Evolutionary conservation across 2,329 filamentous ascomycete genomes (phyloP), one percentile per base, ranked within the genome.

Genomic region (Ophiosphaerella herpotricha): DNA sequence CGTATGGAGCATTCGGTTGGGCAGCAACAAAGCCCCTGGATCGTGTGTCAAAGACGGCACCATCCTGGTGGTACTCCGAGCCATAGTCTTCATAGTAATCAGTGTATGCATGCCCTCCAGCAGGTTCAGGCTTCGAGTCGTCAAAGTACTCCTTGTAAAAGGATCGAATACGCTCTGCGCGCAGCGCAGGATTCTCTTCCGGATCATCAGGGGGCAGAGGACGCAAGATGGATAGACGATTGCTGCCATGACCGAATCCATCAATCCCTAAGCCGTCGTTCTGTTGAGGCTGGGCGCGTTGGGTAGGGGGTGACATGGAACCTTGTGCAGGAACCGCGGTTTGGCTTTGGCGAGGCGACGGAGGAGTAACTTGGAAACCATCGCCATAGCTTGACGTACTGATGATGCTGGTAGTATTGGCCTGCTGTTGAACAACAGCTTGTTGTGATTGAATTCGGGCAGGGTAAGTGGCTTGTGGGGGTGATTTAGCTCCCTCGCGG

Each of bases 61-160:
- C 82, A 48, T 90, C 87, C 39, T 86, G 78, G 68, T 88, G 78
- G 68, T 88, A 90, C 57, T 85, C 83, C 16, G 83, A 77, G 50
- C 88, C 85, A 65, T 90, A 90, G 63, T 93, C 89, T 64, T 92
- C 89, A 55, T 89, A 87, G 72, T 92, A 89, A 35, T 77, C 76
- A 32, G 76, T 76, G 53, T 77, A 70, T 21, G 60, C 55, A 43
- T 67, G 61, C 32, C 57, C 61, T 21, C 66, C 63, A 13, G 59
- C 64, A 32, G 67, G 70, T 36, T 75, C 76, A 2, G 76, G 73
- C 69, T 85, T 89, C 51, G 80, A 85, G 36, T 97, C 93, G 60
- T 97, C 94, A 64, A 99, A 99, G 77, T 99, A 99, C 71, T 99
- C 94, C 78, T 97, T 97, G 80, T 99, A 99, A 79, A 99, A 99